Evolutionary conservation across 1,139 yeast species (phyloP).

Genomic region (Saccharomyces pastorianus): DNA sequence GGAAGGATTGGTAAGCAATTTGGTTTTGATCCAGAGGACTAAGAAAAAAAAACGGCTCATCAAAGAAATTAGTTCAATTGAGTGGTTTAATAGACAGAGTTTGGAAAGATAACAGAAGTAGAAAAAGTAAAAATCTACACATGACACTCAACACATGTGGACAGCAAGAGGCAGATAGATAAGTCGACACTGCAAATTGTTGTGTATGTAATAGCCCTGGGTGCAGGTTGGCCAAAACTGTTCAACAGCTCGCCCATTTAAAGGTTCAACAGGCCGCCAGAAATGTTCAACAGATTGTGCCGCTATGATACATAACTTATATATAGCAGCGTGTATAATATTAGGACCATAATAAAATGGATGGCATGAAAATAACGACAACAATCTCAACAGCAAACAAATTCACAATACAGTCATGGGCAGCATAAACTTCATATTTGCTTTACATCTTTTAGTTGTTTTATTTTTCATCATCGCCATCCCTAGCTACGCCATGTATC

Average conservation of each 20-base stretch:
- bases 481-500: not conserved
- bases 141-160: not conserved
- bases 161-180: not conserved
- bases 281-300: not conserved
- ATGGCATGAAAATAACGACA: not conserved
- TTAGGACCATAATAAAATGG: not conserved
- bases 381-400: not conserved
- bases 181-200: not conserved
- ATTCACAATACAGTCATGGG: not conserved
- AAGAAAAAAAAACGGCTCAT: not conserved
- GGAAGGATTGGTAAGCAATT: not conserved
- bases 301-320: not conserved
- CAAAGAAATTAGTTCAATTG: not conserved
- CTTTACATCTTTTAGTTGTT: not conserved
- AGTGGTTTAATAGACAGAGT: not conserved
- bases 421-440: not conserved
- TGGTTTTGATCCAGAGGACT: no score
- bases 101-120: not conserved
- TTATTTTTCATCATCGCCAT: not conserved
- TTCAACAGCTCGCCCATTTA: not conserved
- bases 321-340: not conserved
- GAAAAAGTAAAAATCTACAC: not conserved
- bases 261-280: not conserved
- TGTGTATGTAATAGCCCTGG: not conserved
- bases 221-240: not conserved